Percentiles rank a stretch among this genome's conserved stretches.
These are phyloP conservation scores for Acer saccharum DNA, from an alignment of 345 rosid species.

Conservation along the genomic window DNA sequence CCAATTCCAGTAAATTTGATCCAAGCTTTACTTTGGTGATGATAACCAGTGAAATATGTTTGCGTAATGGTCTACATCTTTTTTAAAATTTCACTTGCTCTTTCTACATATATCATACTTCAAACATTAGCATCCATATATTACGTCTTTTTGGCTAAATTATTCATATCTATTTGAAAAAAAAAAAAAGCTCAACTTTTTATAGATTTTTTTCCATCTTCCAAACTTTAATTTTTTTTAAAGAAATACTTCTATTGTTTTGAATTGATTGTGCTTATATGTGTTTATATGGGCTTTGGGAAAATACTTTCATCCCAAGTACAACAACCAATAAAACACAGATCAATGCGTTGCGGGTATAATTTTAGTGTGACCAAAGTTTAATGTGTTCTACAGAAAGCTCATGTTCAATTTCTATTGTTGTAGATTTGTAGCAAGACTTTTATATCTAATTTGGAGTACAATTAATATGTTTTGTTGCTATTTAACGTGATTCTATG, in stretches of 20 bases:
- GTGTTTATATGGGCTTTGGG: constrained; percentile 55
- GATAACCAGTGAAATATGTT: not conserved
- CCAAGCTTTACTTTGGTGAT: not conserved
- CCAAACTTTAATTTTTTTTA: not conserved
- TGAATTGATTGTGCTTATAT: constrained; percentile 70
- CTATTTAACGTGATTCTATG: not conserved
- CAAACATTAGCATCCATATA: not conserved
- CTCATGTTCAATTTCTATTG: not conserved
- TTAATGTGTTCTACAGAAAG: not conserved
- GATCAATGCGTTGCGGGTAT: constrained; percentile 13
- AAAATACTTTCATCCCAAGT: constrained; percentile 59
- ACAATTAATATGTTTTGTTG: not conserved
- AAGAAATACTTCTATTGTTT: not conserved
- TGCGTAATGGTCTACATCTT: not conserved
- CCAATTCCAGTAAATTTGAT: not conserved
- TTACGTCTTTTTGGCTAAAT: not conserved
- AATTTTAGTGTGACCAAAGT: not conserved
- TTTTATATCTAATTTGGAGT: not conserved
- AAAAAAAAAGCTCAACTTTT: not conserved
- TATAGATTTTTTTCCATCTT: not conserved
- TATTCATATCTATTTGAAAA: not conserved
- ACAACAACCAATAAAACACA: constrained; percentile 3
- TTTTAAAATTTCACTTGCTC: not conserved
- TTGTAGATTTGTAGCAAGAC: not conserved
- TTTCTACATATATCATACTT: not conserved